Base-by-base conservation (phyloP, 169 alveolate genomes). In the Sarcocystis neurona region DNA sequence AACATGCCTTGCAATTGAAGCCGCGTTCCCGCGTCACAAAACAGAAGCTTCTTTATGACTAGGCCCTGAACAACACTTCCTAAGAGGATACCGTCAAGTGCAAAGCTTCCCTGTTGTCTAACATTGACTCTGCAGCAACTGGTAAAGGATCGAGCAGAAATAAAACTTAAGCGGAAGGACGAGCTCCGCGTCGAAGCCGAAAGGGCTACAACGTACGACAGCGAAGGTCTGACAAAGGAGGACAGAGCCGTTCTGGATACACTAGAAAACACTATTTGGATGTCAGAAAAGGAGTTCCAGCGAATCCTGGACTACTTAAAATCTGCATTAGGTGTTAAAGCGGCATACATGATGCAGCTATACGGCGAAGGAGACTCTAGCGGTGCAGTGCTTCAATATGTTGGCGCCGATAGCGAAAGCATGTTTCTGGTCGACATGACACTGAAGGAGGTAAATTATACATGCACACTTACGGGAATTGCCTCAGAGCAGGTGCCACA, bases 201-300 rank as follows among this genome's bases (percentile, higher is more conserved):
- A 41, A n/a, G 23, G 56, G 82, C 82, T 20, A 32, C 50, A 39
- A 72, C 15, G 46, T 46, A 39, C 37, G 82, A 72, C 43, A 20
- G 58, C 27, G 58, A 41, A 0, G 82, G 82, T 5, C 82, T 37
- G 58, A 72, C 58, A 5, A 30, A 39, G 27, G 82, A 72, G 18
- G 82, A 72, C 82, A 0, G 56, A 0, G 34, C 10, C 37, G 37
- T 72, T 39, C 82, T 72, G 46, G 56, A 72, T n/a, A 6, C 82
- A 2, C 82, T 72, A 20, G 60, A 32, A 2, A 39, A 12, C 27
- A 56, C 43, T 39, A 56, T 39, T 3, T 72, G 82, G 82, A 72
- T 72, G 82, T 48, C 34, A 3, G 82, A 72, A 72, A 3, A 72
- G 46, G 82, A 39, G 46, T 72, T 72, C 46, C 82, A 72, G 3